These are phyloP conservation scores for Protomyces macrosporus DNA, from an alignment of 1,139 yeast species.

Conservation along the genomic window DNA sequence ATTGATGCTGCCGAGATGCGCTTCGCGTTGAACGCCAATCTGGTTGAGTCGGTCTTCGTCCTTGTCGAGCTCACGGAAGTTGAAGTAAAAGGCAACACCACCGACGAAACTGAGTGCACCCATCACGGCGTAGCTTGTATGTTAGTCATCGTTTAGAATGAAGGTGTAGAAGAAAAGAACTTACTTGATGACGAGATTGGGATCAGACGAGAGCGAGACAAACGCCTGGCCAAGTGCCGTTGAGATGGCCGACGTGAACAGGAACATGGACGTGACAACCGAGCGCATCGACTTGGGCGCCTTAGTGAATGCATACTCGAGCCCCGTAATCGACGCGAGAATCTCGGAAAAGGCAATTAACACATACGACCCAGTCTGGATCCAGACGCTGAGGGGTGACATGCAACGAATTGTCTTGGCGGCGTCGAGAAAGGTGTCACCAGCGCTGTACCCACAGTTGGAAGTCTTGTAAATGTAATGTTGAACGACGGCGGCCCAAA, in stretches of 20 bases:
- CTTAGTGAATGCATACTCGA: conserved; percentile 54
- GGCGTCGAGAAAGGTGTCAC: conserved; percentile 38
- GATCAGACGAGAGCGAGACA: conserved; percentile 60
- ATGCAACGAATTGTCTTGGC: conserved; percentile 43
- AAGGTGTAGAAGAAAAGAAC: not conserved
- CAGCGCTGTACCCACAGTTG: conserved; percentile 67
- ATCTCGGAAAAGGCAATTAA: conserved; percentile 61
- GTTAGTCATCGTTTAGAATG: conserved; percentile 1
- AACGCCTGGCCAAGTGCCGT: conserved; percentile 69
- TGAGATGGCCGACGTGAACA: conserved; percentile 61
- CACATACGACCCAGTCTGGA: conserved; percentile 59
- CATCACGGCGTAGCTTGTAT: conserved; percentile 49
- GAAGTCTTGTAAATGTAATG: conserved; percentile 61
- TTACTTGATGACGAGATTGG: conserved; percentile 58
- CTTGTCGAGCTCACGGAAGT: conserved; percentile 53
- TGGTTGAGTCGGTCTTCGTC: conserved; percentile 56
- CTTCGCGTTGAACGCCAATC: conserved; percentile 7
- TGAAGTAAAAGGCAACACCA: conserved; percentile 59
- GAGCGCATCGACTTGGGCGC: conserved; percentile 64
- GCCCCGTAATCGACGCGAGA: conserved; percentile 51
- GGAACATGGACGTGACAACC: conserved; percentile 58
- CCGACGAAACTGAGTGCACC: conserved; percentile 56
- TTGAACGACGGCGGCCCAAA: conserved; percentile 77
- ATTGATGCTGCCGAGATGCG: conserved; percentile 2
- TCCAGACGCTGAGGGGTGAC: conserved; percentile 49